A percentile compares a stretch with the other conserved stretches of the same genome.
Conservation (phyloP, 2,329 filamentous ascomycete genomes). For the Fusarium tjaetaba region DNA sequence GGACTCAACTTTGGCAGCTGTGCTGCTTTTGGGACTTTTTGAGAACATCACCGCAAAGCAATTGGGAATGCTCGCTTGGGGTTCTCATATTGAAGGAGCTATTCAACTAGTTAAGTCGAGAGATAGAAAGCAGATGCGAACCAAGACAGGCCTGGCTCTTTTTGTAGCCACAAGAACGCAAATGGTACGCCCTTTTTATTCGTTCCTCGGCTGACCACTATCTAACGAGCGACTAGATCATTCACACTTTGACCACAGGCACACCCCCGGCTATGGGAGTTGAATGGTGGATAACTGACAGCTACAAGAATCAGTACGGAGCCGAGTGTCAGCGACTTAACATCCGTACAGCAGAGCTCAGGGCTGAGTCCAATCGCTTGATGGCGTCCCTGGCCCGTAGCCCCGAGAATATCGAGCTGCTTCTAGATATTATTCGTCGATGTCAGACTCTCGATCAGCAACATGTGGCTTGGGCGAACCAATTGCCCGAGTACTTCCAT, state of each 20-base stretch:
- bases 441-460: slow-evolving; percentile 64
- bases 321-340: slow-evolving; percentile 61
- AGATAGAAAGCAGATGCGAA: slow-evolving; percentile 64
- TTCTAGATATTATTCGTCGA: slow-evolving; percentile 62
- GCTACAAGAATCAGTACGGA: slow-evolving; percentile 60
- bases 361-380: slow-evolving; percentile 61
- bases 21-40: slow-evolving; percentile 68
- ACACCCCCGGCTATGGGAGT: slow-evolving; percentile 63
- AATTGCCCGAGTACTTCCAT: slow-evolving; percentile 61
- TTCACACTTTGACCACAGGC: slow-evolving; percentile 65
- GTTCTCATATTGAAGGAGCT: slow-evolving; percentile 72
- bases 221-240: slow-evolving; percentile 54
- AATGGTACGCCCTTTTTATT: slow-evolving; percentile 55
- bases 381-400: slow-evolving; percentile 59
- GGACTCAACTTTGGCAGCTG: slow-evolving; percentile 68
- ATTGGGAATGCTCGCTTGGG: slow-evolving; percentile 67
- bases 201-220: neutral
- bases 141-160: slow-evolving; percentile 62
- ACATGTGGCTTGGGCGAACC: slow-evolving; percentile 60
- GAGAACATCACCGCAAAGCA: slow-evolving; percentile 68
- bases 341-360: slow-evolving; percentile 65
- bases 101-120: slow-evolving; percentile 68
- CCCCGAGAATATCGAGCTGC: slow-evolving; percentile 60
- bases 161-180: slow-evolving; percentile 70
- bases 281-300: slow-evolving; percentile 69